These are phyloP conservation scores for Abrus pulchellus DNA, from an alignment of 306 rosid species.

Conservation along the genomic window DNA sequence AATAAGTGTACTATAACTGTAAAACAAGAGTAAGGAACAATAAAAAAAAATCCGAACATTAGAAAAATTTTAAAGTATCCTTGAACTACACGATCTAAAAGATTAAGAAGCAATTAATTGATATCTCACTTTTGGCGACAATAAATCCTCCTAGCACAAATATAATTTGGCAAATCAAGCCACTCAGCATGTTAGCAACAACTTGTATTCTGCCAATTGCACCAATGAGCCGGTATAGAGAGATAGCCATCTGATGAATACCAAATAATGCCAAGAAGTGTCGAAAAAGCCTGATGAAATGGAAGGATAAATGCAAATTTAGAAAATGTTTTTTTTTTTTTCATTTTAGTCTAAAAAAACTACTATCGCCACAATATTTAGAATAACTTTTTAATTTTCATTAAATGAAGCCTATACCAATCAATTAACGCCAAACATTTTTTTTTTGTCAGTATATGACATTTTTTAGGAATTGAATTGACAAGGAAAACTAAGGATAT, in stretches of 20 bases:
- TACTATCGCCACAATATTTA: background rate
- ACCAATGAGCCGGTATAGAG: conserved; percentile 68
- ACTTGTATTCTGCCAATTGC: conserved; percentile 65
- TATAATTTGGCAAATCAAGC: conserved; percentile 53
- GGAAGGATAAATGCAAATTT: background rate
- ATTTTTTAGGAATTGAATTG: too few species aligned
- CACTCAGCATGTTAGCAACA: conserved; percentile 59
- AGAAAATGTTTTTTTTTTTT: background rate
- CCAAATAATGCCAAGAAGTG: conserved; percentile 65
- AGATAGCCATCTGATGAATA: conserved; percentile 69
- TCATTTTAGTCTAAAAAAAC: background rate
- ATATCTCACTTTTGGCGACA: conserved; percentile 57
- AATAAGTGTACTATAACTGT: background rate
- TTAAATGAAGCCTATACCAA: too few species aligned
- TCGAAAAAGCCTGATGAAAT: conserved; percentile 59
- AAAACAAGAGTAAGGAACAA: background rate
- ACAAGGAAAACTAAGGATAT: too few species aligned
- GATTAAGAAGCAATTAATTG: background rate
- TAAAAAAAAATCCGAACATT: background rate
- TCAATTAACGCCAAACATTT: too few species aligned
- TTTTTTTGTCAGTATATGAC: too few species aligned
- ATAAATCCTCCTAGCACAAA: conserved; percentile 72
- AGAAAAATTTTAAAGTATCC: background rate
- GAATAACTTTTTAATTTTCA: too few species aligned
- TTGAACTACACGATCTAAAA: background rate